Conservation (phyloP, 139 green algal genomes). For the Zygnema cylindricum region DNA sequence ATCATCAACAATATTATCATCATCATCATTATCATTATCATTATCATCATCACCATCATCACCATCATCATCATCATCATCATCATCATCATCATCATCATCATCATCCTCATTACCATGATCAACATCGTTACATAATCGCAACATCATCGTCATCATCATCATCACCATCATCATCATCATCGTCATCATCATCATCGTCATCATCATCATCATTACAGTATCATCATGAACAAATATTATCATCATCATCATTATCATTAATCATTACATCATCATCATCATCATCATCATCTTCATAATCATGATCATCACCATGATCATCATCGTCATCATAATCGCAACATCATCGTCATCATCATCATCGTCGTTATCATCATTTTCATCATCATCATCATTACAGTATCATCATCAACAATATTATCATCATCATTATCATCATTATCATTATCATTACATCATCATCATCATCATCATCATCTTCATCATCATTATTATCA, state of each 20-base stretch:
- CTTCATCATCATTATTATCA: too few relatives aligned
- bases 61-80: slow-evolving; percentile 10
- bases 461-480: slow-evolving; percentile 13
- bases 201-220: slow-evolving; percentile 3
- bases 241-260: slow-evolving; percentile 19
- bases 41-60: slow-evolving; percentile 6
- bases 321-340: too few relatives aligned
- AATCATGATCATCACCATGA: neutral
- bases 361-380: neutral
- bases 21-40: neutral
- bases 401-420: too few relatives aligned
- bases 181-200: neutral
- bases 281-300: neutral
- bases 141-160: too few relatives aligned
- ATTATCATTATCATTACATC: neutral
- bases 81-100: slow-evolving; percentile 6
- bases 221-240: too few relatives aligned
- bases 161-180: neutral
- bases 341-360: too few relatives aligned
- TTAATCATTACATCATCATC: neutral
- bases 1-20: too few relatives aligned
- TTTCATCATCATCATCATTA: slow-evolving; percentile 1
- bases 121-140: too few relatives aligned
- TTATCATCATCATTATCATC: neutral
- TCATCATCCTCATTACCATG: too few relatives aligned